Base-by-base conservation (phyloP, 768 basidiomycete genomes). In the Sporobolomyces pararoseus region DNA sequence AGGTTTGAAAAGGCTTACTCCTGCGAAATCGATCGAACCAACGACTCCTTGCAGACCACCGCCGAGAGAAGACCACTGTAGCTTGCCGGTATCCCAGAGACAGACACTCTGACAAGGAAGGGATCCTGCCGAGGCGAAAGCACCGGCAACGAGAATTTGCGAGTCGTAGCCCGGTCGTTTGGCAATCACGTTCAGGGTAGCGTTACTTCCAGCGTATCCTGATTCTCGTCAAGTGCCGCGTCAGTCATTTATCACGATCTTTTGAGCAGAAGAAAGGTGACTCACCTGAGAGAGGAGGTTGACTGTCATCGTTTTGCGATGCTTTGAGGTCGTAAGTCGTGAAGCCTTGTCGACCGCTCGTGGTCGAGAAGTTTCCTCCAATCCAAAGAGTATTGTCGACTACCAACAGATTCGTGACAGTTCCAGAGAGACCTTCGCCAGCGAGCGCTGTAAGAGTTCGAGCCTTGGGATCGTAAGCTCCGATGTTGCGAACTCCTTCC, bases 21-120 rank as follows among this genome's bases (percentile, higher is more conserved):
- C 91, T 27, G 89, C 88, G 76, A 90, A 90, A 21, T 84, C 85
- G 47, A 97, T 84, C 7, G 89, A 83, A 14, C 88, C 82, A 17
- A 94, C 85, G 59, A 92, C 87, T 21, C 94, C 95, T 64, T 85
- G 83, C 58, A 97, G 84, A 23, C 93, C 93, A 53, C 81, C 82
- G 25, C 91, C 93, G 35, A 96, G 84, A 3, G 84, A 78, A 58
- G 82, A 86, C 93, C 94, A 99, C 78, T 88, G 87, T 68, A 85
- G 86, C n/a, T 81, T 81, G 0, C 77, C 78, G 2, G 83, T 84
- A 77, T 93, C 87, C 76, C 89, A 87, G 25, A 84, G 80, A 78
- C 95, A 99, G 49, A 97, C 86, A 3, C 85, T 87, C 46, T 84
- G 84, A 79, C 95, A 97, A 1, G 80, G 78, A 21, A 89, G 80